Evolutionary conservation across 257 asterid species (phyloP).

Genomic region (Petunia secreta): DNA sequence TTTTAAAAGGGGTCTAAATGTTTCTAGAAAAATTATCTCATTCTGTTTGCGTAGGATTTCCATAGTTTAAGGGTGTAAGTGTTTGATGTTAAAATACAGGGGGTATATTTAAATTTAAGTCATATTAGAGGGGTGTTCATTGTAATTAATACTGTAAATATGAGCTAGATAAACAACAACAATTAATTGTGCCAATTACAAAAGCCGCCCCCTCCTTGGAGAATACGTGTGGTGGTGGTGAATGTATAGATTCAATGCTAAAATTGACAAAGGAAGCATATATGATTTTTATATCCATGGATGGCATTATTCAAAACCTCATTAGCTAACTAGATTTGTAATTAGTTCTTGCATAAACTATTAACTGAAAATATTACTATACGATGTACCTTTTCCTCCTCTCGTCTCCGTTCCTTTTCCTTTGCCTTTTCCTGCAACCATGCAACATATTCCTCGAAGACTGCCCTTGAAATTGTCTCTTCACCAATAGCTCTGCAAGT

Average conservation of each 20-base stretch:
- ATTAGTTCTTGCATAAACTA: conserved; percentile 6
- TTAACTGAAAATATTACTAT: neutral
- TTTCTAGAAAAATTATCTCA: too few relatives aligned
- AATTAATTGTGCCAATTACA: neutral
- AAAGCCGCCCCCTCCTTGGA: neutral
- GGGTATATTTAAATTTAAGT: too few relatives aligned
- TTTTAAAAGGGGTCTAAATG: too few relatives aligned
- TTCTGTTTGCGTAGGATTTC: too few relatives aligned
- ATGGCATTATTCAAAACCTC: neutral
- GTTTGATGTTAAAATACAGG: too few relatives aligned
- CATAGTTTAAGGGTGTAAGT: too few relatives aligned
- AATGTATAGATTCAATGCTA: neutral
- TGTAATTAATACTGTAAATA: neutral
- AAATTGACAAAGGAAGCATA: conserved; percentile 7
- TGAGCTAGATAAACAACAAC: conserved; percentile 17
- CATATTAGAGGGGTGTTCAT: neutral
- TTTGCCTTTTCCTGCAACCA: conserved; percentile 82
- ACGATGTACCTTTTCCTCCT: conserved; percentile 80
- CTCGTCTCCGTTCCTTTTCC: conserved; percentile 94
- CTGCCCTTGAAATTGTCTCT: conserved; percentile 68
- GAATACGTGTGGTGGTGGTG: neutral
- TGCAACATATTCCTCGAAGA: conserved; percentile 74
- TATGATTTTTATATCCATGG: conserved; percentile 4
- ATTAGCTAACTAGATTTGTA: neutral
- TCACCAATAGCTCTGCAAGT: conserved; percentile 79